Evolutionary conservation across 1,284 basidiomycete genomes (phyloP).

Genomic region (Coniophora puteana): DNA sequence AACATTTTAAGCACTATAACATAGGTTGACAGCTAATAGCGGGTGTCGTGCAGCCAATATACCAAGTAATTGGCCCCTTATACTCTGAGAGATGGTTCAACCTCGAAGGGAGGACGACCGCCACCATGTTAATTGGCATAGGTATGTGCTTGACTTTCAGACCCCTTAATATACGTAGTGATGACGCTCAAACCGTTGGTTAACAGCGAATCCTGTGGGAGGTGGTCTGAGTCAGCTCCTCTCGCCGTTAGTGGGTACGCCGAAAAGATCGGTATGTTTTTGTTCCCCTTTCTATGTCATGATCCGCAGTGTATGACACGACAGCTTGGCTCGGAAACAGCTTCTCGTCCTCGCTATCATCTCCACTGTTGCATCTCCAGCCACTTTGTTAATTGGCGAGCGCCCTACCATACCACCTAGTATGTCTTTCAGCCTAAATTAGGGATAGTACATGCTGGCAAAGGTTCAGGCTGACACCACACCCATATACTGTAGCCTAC

Average conservation of each 20-base stretch:
- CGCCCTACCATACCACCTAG: conserved; percentile 74
- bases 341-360: conserved; percentile 69
- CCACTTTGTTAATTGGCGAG: conserved; percentile 50
- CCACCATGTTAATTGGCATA: conserved; percentile 76
- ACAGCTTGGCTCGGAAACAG: conserved; percentile 59
- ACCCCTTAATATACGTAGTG: too few species aligned
- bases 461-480: too few species aligned
- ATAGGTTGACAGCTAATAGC: too few species aligned
- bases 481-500: conserved; percentile 58
- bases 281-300: too few species aligned
- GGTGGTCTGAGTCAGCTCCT: conserved; percentile 67
- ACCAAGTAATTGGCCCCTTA: too few species aligned
- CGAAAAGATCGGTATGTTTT: conserved; percentile 53
- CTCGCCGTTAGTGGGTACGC: conserved; percentile 54
- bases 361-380: conserved; percentile 55
- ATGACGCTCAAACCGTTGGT: too few species aligned
- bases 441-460: too few species aligned
- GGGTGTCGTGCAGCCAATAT: too few species aligned
- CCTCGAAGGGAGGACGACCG: conserved; percentile 66
- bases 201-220: conserved; percentile 71
- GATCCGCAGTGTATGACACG: too few species aligned
- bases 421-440: too few species aligned
- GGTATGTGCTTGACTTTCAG: too few species aligned
- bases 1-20: too few species aligned
- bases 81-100: conserved; percentile 83